A percentile compares a stretch with the other conserved stretches of the same genome.
Evolutionary conservation across 257 asterid species (phyloP).

Genomic region (Petrea volubilis): DNA sequence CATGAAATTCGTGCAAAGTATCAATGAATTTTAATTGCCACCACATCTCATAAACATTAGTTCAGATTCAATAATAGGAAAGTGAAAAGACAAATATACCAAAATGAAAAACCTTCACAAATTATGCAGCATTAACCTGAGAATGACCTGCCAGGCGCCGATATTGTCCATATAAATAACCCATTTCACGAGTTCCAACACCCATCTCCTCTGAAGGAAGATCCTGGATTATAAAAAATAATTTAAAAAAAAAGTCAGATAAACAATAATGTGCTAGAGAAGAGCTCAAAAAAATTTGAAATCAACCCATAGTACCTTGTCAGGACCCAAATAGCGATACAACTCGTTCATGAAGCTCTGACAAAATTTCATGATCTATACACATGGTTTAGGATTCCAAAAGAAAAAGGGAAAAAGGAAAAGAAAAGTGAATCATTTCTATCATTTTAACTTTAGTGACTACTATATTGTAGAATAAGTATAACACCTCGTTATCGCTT

Average conservation of each 20-base stretch:
- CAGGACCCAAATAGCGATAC: slow-evolving; percentile 94
- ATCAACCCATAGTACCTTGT: slow-evolving; percentile 61
- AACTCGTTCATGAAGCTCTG: slow-evolving; percentile 98
- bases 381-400: slow-evolving; percentile 23
- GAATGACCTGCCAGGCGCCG: slow-evolving; percentile 94
- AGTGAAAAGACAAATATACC: background rate
- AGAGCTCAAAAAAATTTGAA: slow-evolving; percentile 15
- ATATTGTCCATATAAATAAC: slow-evolving; percentile 92
- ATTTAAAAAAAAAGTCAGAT: slow-evolving; percentile 28
- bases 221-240: slow-evolving; percentile 48
- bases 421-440: slow-evolving; percentile 22
- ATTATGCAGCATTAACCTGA: slow-evolving; percentile 57
- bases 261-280: slow-evolving; percentile 14
- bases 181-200: slow-evolving; percentile 98
- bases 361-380: slow-evolving; percentile 91
- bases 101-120: slow-evolving; percentile 5
- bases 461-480: slow-evolving; percentile 24
- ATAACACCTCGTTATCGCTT: slow-evolving; percentile 81
- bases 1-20: background rate
- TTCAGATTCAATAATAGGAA: too few species aligned
- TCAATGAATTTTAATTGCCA: background rate
- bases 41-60: background rate
- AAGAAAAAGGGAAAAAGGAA: slow-evolving; percentile 4
- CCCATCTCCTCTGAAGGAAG: slow-evolving; percentile 99
- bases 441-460: slow-evolving; percentile 18